Base-by-base conservation (phyloP, 352 stramenopile species). In the Globisporangium splendens region DNA sequence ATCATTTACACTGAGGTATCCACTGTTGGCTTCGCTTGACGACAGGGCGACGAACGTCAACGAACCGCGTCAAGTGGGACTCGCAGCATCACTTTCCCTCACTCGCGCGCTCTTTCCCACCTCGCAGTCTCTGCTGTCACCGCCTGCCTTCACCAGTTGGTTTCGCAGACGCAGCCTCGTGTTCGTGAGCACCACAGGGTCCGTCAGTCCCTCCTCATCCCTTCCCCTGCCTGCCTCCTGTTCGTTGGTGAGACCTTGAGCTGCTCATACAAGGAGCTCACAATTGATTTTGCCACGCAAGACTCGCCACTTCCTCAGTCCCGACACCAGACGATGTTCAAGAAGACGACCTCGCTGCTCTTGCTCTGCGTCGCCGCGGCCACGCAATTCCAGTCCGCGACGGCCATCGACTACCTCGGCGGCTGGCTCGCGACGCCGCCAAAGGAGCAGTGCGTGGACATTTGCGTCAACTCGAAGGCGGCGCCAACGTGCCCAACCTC, bases 361-460 rank as follows among this genome's bases (percentile, higher is more conserved):
- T 50, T 50, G 15, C 21, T 59, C 47, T 62, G 47, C 47, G 24
- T 50, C 35, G 47, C 49, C 4, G 47, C 56, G 18, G 56, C 47
- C 43, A 38, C 56, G 49, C 56, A 63, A 24, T 52, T 63, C 31
- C 56, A 57, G 11, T 20, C 56, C 39, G 41, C 49, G 3, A 53
- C 49, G 7, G 72, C 77, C 14, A 63, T 74, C 44, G 73, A 89
- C 66, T 86, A 91, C 69, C 56, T 74, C 33, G 79, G 81, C 35
- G 77, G 82, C 10, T 91, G 82, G 82, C 24, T 82, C 20, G 59
- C 73, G 20, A 70, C 72, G 4, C 57, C 63, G 22, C 72, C 67
- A n/a, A 73, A 80, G 44, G 41, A 79, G 49, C 57, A 88, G 62
- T 91, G 82, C 56, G 77, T 91, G 11, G 79, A 92, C 66, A 92